phyloP scores from a whole-genome alignment of 2,329 filamentous ascomycete species.

The Penicillium sp. region DNA sequence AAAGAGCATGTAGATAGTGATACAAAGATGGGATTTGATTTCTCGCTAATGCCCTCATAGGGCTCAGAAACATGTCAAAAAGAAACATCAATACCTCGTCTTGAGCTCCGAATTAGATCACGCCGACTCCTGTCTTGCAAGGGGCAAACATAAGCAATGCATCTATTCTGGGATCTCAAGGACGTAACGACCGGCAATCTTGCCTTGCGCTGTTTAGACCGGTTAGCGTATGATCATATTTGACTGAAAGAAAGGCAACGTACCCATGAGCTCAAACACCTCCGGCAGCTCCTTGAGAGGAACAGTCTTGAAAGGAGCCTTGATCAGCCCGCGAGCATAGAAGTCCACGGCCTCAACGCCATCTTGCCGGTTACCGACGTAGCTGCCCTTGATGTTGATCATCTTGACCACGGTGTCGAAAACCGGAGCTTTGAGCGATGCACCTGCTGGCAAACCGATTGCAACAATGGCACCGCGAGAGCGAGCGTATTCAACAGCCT shows the following conservation, averaged over 20 bases:
- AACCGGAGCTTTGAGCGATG: slow-evolving; percentile 78
- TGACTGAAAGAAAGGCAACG: slow-evolving; percentile 12
- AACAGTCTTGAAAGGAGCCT: slow-evolving; percentile 81
- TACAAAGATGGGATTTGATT: background rate
- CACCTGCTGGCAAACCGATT: slow-evolving; percentile 82
- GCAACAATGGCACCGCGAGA: slow-evolving; percentile 80
- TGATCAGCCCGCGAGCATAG: slow-evolving; percentile 79
- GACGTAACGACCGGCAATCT: slow-evolving; percentile 47
- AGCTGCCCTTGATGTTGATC: slow-evolving; percentile 89
- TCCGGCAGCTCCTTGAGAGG: slow-evolving; percentile 76
- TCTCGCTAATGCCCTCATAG: background rate
- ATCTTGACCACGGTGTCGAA: slow-evolving; percentile 88
- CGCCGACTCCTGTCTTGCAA: background rate
- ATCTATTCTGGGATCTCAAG: slow-evolving; percentile 44
- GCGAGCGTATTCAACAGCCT: slow-evolving; percentile 85
- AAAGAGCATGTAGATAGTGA: background rate
- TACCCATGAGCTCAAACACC: slow-evolving; percentile 74
- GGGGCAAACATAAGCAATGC: background rate
- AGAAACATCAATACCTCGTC: background rate
- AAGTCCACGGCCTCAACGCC: slow-evolving; percentile 89
- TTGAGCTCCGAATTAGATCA: background rate
- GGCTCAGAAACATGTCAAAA: background rate
- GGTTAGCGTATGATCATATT: slow-evolving; percentile 18
- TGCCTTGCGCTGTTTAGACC: slow-evolving; percentile 34
- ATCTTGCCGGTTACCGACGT: slow-evolving; percentile 91